Base-by-base conservation (phyloP, 2,329 filamentous ascomycete species). In the Alternaria sp. region DNA sequence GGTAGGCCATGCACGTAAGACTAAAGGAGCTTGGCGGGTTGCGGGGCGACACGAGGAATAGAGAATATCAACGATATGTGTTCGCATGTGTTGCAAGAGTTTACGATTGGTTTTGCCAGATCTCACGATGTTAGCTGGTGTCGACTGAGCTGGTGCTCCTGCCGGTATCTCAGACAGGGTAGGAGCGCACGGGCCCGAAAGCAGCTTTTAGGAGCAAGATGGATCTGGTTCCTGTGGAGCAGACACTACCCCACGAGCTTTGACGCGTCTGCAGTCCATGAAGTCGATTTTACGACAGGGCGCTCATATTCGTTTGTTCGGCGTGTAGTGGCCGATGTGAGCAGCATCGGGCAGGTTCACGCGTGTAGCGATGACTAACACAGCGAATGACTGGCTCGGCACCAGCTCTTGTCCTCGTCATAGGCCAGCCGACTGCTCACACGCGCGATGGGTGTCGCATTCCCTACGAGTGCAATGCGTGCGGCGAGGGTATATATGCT, bases 401-500 rank as follows among this genome's bases (percentile, higher is more conserved):
- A 21, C 36, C 30, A 15, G 36, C 46, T 46, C 54, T 50, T 50
- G 25, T 46, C 43, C 40, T 58, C 62, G 64, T 67, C 67, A 70
- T 64, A 51, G 30, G 47, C 50, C 59, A 36, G 58, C 47, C 15
- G 30, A 54, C 61, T 36, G 49, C 52, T 28, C 64, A 47, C 56
- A 28, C 40, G 57, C 54, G 30, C 57, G 23, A 65, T 59, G 59
- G 52, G 26, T 23, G 19, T 55, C 55, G 47, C 43, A 57, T 25
- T 26, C 13, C 43, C 47, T 30, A 47, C 57, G 47, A 49, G 13
- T 21, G 40, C 46, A 45, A 65, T 45, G 64, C 62, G 57, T 44
- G 23, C 56, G 36, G n/a, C 23, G 40, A 36, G 12, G 23, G 12
- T 54, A 65, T 54, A 67, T 69, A 68, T 62, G 45, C 57, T 57